These are phyloP conservation scores for Venturia nashicola DNA, from an alignment of 2,329 filamentous ascomycete genomes.

Conservation along the genomic window DNA sequence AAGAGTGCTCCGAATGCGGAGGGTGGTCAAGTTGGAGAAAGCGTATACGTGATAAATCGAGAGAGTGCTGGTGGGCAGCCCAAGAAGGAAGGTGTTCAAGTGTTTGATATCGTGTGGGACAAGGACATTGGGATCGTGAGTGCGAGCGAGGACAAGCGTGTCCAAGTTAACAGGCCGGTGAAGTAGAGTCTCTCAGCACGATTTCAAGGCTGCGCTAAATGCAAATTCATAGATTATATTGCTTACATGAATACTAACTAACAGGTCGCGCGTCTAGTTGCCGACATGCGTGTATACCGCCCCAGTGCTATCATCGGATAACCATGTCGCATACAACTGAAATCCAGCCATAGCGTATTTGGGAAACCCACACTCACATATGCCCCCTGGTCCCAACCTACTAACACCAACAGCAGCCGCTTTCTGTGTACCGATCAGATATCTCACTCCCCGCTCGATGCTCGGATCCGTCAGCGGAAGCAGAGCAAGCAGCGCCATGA, in stretches of 20 bases:
- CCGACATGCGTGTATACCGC: neutral
- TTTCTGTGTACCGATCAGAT: neutral
- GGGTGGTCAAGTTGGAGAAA: slow-evolving; percentile 49
- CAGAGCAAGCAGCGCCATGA: slow-evolving; percentile 1
- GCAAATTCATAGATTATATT: no score
- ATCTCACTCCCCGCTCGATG: neutral
- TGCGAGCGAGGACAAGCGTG: slow-evolving; percentile 82
- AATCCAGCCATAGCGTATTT: neutral
- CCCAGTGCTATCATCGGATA: neutral
- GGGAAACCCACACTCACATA: neutral
- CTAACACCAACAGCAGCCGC: neutral
- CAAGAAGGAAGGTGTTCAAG: slow-evolving; percentile 71
- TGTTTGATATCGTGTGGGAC: slow-evolving; percentile 83
- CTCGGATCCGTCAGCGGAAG: neutral
- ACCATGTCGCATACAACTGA: neutral
- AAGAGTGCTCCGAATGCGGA: slow-evolving; percentile 45
- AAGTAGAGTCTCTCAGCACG: neutral
- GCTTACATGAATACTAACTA: neutral
- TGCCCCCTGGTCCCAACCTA: neutral
- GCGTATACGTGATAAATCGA: slow-evolving; percentile 63
- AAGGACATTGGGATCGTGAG: slow-evolving; percentile 77
- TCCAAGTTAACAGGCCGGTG: slow-evolving; percentile 71
- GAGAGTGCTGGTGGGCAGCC: slow-evolving; percentile 47
- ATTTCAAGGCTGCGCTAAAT: no score
- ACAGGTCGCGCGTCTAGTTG: neutral